Conservation (phyloP, 2,329 filamentous ascomycete species). For the Phyllosticta capitalensis region DNA sequence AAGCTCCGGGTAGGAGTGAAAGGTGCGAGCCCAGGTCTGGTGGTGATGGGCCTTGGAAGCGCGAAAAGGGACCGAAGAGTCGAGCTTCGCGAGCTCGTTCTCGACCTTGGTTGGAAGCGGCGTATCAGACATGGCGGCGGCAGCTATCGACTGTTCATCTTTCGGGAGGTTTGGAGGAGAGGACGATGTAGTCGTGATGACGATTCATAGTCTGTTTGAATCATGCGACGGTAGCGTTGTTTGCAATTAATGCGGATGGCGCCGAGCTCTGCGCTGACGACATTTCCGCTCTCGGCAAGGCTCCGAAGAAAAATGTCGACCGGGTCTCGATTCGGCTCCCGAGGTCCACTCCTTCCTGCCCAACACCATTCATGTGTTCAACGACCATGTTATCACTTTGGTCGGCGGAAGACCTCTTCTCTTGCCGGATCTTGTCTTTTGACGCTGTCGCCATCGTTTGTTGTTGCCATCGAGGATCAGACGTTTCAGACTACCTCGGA, state of each 20-base stretch:
- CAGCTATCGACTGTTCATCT: not conserved
- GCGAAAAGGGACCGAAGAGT: slow-evolving; percentile 64
- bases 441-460: not conserved
- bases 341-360: not conserved
- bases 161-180: not conserved
- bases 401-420: not conserved
- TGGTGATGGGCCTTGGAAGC: slow-evolving; percentile 64
- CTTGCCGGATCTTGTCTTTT: not conserved
- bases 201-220: not conserved
- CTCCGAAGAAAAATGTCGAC: not conserved
- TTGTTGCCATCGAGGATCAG: not conserved
- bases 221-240: not conserved
- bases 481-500: not conserved
- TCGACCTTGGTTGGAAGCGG: slow-evolving; percentile 37
- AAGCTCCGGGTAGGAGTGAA: slow-evolving; percentile 79
- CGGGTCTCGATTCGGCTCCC: not conserved
- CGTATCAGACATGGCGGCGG: not conserved
- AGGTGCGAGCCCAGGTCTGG: slow-evolving; percentile 91
- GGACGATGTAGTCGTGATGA: not conserved
- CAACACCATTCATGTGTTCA: not conserved
- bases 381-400: not conserved
- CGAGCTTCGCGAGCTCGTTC: slow-evolving; percentile 48
- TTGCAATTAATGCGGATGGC: not conserved
- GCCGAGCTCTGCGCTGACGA: not conserved
- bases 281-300: not conserved